Base-by-base conservation (phyloP, 164 flowering plant species). In the Stephania japonica region DNA sequence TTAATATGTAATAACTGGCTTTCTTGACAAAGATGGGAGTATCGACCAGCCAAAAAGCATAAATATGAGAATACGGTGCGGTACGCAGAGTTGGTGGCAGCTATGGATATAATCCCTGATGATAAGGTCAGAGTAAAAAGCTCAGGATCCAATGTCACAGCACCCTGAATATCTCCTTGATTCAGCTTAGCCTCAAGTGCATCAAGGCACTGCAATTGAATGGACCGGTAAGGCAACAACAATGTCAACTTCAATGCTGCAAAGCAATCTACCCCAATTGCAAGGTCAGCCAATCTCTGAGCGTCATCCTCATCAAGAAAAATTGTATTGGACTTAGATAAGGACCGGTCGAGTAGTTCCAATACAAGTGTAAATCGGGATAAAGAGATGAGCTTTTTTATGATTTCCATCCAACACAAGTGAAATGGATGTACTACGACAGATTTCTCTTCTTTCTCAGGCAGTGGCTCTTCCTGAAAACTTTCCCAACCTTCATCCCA, bases 401-500 rank as follows among this genome's bases (percentile, higher is more conserved):
- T 76, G 23, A 92, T 70, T 66, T 82, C 91, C 82, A 78, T 41
- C 98, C 98, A 96, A 77, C 98, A 92, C 4, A 32, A 74, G 77
- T 93, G 99, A 24, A 96, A 81, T 53, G 98, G 97, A 81, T 93
- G 92, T 71, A 89, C 62, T 1, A 81, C 79, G 76, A 69, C 21
- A 65, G 74, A 38, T 24, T 43, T 71, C 26, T 43, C 80, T 72
- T 82, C 85, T 66, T 78, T 82, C 65, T 79, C 78, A 44, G 67
- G 41, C 0, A 88, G 77, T 74, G 80, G 83, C 63, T 83, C 89
- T 73, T 92, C 97, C 75, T 89, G 92, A 78, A 91, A 89, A 79
- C 85, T 94, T 75, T 92, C 99, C 98, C 99, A 96, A 53, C 95
- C 97, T 67, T 90, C 97, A 71, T 90, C 95, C 99, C 98, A 96